phyloP scores from a whole-genome alignment of 768 basidiomycete species.

The Russula sp. region DNA sequence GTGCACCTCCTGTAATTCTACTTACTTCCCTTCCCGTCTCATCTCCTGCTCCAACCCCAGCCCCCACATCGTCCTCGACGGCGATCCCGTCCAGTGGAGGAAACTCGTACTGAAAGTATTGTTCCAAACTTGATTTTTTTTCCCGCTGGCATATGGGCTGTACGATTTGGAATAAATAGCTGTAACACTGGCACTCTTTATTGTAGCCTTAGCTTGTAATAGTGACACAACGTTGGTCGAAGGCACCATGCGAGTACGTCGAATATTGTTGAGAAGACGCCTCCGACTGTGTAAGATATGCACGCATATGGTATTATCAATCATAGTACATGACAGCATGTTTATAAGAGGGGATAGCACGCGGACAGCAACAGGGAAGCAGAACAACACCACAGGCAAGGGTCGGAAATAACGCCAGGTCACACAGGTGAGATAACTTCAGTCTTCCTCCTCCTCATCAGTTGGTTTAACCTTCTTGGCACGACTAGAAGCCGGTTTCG shows the following conservation, averaged over 20 bases:
- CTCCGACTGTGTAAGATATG: background rate
- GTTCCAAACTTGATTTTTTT: background rate
- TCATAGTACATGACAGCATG: constrained; percentile 6
- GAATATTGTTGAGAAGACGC: background rate
- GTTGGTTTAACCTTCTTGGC: constrained; percentile 11
- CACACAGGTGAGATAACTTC: background rate
- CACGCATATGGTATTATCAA: constrained; percentile 18
- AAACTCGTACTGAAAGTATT: background rate
- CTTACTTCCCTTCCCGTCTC: background rate
- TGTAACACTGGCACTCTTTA: background rate
- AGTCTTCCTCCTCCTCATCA: constrained; percentile 14
- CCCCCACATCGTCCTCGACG: background rate
- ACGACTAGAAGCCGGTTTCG: constrained; percentile 14
- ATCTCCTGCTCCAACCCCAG: background rate
- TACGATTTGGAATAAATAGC: background rate
- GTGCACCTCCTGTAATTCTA: background rate
- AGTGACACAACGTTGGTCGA: background rate
- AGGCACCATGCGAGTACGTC: background rate
- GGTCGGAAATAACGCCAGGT: background rate
- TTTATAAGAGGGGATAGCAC: constrained; percentile 12
- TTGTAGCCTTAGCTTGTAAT: background rate
- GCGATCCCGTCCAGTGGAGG: background rate
- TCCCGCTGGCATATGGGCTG: background rate
- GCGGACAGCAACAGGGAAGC: constrained; percentile 1
- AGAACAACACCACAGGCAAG: background rate